phyloP scores from a whole-genome alignment of 768 basidiomycete species.

The Suillus weaverae region DNA sequence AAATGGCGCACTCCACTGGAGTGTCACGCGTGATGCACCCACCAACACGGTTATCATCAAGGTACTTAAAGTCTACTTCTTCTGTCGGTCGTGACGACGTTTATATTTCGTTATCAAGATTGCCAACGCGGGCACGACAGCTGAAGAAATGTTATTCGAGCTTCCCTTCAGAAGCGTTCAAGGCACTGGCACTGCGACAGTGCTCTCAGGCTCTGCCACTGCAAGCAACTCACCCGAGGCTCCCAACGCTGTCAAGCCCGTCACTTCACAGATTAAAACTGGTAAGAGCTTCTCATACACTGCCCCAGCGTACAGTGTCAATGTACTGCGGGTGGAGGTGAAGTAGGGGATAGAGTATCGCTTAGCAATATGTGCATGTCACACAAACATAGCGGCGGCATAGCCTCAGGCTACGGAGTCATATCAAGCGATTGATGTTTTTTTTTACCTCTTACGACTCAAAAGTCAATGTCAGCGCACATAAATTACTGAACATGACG shows the following conservation, averaged over 20 bases:
- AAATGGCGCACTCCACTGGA: constrained; percentile 60
- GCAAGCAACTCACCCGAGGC: constrained; percentile 56
- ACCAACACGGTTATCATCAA: constrained; percentile 54
- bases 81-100: not conserved
- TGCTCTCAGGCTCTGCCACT: constrained; percentile 49
- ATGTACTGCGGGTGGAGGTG: constrained; percentile 22
- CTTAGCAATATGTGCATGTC: not conserved
- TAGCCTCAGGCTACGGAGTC: not conserved
- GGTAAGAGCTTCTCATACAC: constrained; percentile 54
- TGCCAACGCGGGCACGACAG: constrained; percentile 46
- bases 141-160: constrained; percentile 47
- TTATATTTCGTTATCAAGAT: constrained; percentile 37
- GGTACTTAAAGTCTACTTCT: constrained; percentile 31
- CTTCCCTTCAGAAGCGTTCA: constrained; percentile 54
- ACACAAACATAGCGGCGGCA: not conserved
- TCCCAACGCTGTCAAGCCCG: constrained; percentile 49
- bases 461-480: not conserved
- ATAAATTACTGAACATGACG: not conserved
- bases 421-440: not conserved
- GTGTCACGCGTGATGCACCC: constrained; percentile 41
- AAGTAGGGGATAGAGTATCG: not conserved
- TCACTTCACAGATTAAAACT: constrained; percentile 44
- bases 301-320: constrained; percentile 49
- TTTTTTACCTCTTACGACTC: not conserved
- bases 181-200: constrained; percentile 42